Evolutionary conservation across 2,329 filamentous ascomycete genomes (phyloP), one percentile per base, ranked within the genome.

Genomic region (Keithomyces neogunnii): DNA sequence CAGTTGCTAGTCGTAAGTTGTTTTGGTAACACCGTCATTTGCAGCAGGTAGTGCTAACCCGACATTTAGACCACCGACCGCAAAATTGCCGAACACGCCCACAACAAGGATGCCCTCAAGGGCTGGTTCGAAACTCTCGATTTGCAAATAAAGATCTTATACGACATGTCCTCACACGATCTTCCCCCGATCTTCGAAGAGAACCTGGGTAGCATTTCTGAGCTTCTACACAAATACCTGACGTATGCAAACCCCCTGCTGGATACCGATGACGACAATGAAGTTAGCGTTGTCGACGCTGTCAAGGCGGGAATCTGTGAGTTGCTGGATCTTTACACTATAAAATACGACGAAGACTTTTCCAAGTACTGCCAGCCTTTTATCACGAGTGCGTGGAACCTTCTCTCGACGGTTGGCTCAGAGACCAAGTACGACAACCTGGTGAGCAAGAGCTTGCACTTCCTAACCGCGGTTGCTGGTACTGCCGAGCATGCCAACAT

Each of bases 81-180:
- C 54, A 80, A 81, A 57, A 85, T 99, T 60, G 79, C 86, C 53
- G 80, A 84, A 60, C 89, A 90, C 66, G 80, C 84, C 63, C 75
- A 81, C 67, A 86, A 96, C 66, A 87, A 88, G 62, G 80, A 79
- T 4, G 81, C 77, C 13, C 77, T 99, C 44, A 83, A 85, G 63
- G 81, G 82, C 59, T 88, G 89, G 66, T 91, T 96, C 60, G 84
- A 88, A 57, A 89, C 90, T 3, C 77, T 99, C 56, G 91, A 92
- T 66, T 77, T 97, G 49, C 82, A 95, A 59, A 77, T 96, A 60
- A 95, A 95, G 73, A 84, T 99, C 47, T 84, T 97, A 65, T 93
- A 93, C 72, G 95, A 99, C 69, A 82, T 99, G 49, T 96, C 91
- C n/a, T 96, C 86, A 65, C 95, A 99, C 66, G 93, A 99, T 67